These are phyloP conservation scores for Hypericum perforatum DNA, from an alignment of 345 rosid genomes.

Conservation along the genomic window DNA sequence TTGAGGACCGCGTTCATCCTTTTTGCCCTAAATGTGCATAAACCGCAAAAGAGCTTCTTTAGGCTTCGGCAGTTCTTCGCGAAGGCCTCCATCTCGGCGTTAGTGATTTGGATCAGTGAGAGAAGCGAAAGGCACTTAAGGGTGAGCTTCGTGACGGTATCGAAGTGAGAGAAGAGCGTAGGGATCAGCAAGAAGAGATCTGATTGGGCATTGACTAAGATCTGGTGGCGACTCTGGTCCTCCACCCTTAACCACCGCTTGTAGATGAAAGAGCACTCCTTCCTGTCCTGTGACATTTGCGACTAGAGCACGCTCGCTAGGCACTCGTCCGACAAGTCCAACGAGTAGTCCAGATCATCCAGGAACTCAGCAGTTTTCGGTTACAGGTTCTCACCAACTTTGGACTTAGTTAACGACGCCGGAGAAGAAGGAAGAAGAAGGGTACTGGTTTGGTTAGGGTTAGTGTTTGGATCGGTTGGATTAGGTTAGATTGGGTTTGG, in stretches of 20 bases:
- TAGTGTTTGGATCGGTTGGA: too few relatives aligned
- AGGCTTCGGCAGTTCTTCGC: conserved; percentile 59
- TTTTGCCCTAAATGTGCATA: conserved; percentile 69
- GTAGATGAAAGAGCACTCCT: conserved; percentile 59
- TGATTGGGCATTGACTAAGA: conserved; percentile 58
- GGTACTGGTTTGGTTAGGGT: too few relatives aligned
- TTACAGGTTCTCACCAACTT: too few relatives aligned
- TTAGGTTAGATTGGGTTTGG: too few relatives aligned
- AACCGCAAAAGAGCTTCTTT: conserved; percentile 79
- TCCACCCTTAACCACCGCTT: conserved; percentile 64
- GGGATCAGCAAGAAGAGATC: conserved; percentile 45
- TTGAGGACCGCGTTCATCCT: conserved; percentile 80
- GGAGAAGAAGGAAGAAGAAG: too few relatives aligned
- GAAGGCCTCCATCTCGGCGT: conserved; percentile 51
- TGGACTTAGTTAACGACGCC: too few relatives aligned
- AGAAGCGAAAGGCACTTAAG: too few relatives aligned
- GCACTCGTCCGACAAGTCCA: conserved; percentile 71
- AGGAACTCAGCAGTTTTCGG: too few relatives aligned
- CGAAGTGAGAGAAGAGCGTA: conserved; percentile 63
- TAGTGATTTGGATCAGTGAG: too few relatives aligned
- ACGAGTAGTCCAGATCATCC: conserved; percentile 37
- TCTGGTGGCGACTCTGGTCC: conserved; percentile 79
- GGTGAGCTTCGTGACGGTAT: conserved; percentile 76
- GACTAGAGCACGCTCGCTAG: conserved; percentile 65
- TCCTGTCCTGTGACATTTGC: conserved; percentile 48